phyloP scores from a whole-genome alignment of 1,139 yeast species.

The Pichia sp. region DNA sequence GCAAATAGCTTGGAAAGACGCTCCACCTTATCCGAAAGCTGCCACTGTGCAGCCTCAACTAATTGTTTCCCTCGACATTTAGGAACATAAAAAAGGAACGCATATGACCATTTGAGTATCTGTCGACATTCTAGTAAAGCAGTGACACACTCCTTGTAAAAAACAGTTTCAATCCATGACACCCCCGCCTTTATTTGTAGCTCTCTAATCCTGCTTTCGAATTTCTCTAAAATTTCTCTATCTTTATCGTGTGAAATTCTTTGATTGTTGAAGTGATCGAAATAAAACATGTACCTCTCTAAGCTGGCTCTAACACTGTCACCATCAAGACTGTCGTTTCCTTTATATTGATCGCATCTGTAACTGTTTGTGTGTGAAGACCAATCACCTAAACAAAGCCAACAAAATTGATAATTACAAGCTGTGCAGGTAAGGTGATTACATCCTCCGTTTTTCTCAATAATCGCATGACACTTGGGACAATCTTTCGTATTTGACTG shows the following conservation, averaged over 20 bases:
- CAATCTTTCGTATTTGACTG: slow-evolving; percentile 84
- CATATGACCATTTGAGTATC: slow-evolving; percentile 88
- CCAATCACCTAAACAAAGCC: slow-evolving; percentile 90
- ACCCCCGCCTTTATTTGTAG: slow-evolving; percentile 62
- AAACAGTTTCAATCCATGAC: slow-evolving; percentile 90
- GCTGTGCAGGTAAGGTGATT: slow-evolving; percentile 89
- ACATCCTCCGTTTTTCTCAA: slow-evolving; percentile 83
- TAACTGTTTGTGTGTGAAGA: slow-evolving; percentile 60
- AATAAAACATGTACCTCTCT: slow-evolving; percentile 71
- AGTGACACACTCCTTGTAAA: slow-evolving; percentile 66
- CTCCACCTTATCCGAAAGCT: slow-evolving; percentile 72
- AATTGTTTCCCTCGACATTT: slow-evolving; percentile 46
- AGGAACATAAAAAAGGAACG: slow-evolving; percentile 66
- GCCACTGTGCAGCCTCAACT: slow-evolving; percentile 72
- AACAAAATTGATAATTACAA: slow-evolving; percentile 80
- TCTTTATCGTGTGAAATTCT: slow-evolving; percentile 77
- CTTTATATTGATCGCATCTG: slow-evolving; percentile 60
- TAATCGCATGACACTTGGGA: slow-evolving; percentile 57
- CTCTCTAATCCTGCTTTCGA: slow-evolving; percentile 60
- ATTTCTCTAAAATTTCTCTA: slow-evolving; percentile 52
- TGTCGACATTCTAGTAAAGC: slow-evolving; percentile 66
- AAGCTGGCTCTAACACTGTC: slow-evolving; percentile 28
- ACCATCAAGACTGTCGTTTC: slow-evolving; percentile 30
- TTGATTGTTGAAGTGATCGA: slow-evolving; percentile 71
- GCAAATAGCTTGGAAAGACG: slow-evolving; percentile 70